These are phyloP conservation scores for Pulveroboletus ravenelii DNA, from an alignment of 768 basidiomycete genomes.

Conservation along the genomic window DNA sequence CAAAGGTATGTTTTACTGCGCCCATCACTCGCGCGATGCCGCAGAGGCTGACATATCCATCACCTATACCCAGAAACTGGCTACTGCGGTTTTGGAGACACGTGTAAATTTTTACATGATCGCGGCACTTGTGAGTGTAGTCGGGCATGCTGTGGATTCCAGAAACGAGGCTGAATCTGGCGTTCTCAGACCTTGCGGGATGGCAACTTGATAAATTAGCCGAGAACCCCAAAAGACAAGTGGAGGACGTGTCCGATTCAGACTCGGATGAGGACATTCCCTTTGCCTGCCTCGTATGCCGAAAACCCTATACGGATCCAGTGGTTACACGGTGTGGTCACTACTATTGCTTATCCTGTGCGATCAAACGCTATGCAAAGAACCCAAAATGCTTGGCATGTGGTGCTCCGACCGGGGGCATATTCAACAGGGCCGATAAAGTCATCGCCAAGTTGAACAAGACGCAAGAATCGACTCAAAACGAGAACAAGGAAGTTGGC, in stretches of 20 bases:
- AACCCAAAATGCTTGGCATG: conserved; percentile 96
- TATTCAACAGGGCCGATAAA: conserved; percentile 95
- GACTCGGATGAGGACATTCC: conserved; percentile 87
- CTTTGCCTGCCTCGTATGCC: conserved; percentile 97
- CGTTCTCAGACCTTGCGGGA: conserved; percentile 75
- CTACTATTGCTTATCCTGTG: conserved; percentile 93
- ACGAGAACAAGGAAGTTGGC: conserved; percentile 42
- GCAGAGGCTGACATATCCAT: conserved; percentile 14
- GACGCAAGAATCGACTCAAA: conserved; percentile 49
- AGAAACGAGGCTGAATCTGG: conserved; percentile 8
- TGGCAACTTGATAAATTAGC: conserved; percentile 98
- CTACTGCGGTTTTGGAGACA: conserved; percentile 98
- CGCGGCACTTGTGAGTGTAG: conserved; percentile 79
- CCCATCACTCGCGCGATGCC: not conserved
- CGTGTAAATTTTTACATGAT: conserved; percentile 98
- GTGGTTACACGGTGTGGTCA: conserved; percentile 95
- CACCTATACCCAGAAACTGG: conserved; percentile 73
- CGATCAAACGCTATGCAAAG: conserved; percentile 90
- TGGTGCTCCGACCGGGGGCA: conserved; percentile 87
- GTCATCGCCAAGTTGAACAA: conserved; percentile 83
- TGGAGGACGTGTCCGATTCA: conserved; percentile 52
- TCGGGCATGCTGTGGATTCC: not conserved
- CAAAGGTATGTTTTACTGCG: conserved; percentile 63
- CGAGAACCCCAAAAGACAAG: conserved; percentile 62
- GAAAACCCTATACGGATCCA: conserved; percentile 91